phyloP scores from a whole-genome alignment of 2,329 filamentous ascomycete genomes.

The Hymenoscyphus infarciens region DNA sequence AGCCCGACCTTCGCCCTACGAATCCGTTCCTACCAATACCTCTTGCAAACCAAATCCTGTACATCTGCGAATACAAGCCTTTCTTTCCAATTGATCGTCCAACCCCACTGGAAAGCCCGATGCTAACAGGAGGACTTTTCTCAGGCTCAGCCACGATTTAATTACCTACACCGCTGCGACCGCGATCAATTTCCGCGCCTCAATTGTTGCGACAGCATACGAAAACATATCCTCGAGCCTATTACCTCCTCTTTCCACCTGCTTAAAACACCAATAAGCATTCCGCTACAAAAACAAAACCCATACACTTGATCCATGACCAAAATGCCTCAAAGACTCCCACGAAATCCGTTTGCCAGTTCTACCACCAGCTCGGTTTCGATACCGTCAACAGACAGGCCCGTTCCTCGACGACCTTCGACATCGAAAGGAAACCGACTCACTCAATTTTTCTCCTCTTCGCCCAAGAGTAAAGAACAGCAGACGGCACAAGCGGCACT shows the following conservation, averaged over 20 bases:
- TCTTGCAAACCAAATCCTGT: neutral
- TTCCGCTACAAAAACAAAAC: neutral
- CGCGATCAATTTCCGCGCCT: slow-evolving; percentile 16
- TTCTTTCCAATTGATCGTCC: slow-evolving; percentile 16
- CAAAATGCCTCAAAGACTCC: slow-evolving; percentile 38
- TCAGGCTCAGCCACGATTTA: slow-evolving; percentile 9
- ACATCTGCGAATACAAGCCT: neutral
- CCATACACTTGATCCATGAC: slow-evolving; percentile 18
- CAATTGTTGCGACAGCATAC: slow-evolving; percentile 19
- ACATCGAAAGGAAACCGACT: slow-evolving; percentile 72
- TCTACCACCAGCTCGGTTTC: slow-evolving; percentile 30
- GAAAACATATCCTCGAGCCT: slow-evolving; percentile 15
- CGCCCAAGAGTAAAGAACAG: slow-evolving; percentile 70
- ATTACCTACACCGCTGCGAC: slow-evolving; percentile 17
- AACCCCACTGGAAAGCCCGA: slow-evolving; percentile 1
- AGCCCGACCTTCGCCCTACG: neutral
- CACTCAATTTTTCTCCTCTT: slow-evolving; percentile 77
- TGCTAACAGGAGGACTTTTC: neutral
- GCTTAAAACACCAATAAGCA: slow-evolving; percentile 12
- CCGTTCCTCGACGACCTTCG: slow-evolving; percentile 50
- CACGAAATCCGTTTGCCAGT: slow-evolving; percentile 36
- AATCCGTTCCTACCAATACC: neutral
- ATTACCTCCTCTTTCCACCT: slow-evolving; percentile 12
- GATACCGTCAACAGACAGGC: slow-evolving; percentile 29
- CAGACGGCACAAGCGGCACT: slow-evolving; percentile 64